These are phyloP conservation scores for Ministeria vibrans DNA, from an alignment of 78 protist species.

Conservation along the genomic window DNA sequence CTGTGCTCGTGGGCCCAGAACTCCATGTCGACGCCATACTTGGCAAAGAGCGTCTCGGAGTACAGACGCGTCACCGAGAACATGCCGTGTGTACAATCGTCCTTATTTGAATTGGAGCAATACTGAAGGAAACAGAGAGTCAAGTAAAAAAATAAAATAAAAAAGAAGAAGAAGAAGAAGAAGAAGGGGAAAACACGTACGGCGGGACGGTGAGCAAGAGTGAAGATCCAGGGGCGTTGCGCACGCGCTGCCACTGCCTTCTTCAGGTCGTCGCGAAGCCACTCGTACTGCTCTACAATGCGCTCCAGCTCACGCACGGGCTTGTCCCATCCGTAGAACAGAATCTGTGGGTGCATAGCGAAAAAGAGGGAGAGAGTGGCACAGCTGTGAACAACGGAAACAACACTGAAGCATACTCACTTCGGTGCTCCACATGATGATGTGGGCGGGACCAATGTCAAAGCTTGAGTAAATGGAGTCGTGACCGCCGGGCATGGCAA, in stretches of 20 bases:
- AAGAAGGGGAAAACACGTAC: not conserved
- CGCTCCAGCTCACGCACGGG: not conserved
- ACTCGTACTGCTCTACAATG: not conserved
- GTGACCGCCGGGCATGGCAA: not conserved
- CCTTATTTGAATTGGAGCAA: not conserved
- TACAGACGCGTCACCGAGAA: not conserved
- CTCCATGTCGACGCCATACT: not conserved
- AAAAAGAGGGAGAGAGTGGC: not conserved
- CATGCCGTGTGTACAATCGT: not conserved
- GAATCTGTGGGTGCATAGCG: not conserved
- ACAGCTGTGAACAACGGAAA: not conserved
- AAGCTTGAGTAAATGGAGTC: not conserved
- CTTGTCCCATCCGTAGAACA: too few relatives aligned
- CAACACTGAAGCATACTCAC: too few relatives aligned
- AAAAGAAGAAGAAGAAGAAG: not conserved
- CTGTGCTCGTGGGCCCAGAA: conserved; percentile 2
- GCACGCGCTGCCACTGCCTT: too few relatives aligned
- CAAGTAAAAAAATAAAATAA: not conserved
- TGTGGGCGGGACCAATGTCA: not conserved
- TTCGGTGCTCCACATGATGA: not conserved
- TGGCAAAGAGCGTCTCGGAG: not conserved
- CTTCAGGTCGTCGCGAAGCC: not conserved
- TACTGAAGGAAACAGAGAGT: not conserved
- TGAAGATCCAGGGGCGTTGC: not conserved
- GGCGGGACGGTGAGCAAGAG: not conserved